Evolutionary conservation across 2,329 filamentous ascomycete species (phyloP).

Genomic region (Harringtonia lauricola): DNA sequence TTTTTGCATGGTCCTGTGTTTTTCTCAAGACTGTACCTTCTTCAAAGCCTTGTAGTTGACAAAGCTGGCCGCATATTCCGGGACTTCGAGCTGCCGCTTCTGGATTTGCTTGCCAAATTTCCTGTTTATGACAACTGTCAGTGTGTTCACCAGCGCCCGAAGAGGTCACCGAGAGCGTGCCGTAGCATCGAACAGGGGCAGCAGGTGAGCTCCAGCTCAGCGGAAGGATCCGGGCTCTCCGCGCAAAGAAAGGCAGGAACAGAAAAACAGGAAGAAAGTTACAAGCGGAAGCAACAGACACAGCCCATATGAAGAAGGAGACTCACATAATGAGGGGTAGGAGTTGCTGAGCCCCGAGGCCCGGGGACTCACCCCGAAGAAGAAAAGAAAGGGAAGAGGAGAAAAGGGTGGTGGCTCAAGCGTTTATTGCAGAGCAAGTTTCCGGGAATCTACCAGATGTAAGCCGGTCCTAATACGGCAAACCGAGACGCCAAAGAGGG

Average conservation of each 20-base stretch:
- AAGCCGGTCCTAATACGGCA: too few species aligned
- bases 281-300: too few species aligned
- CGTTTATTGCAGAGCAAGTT: background rate
- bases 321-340: slow-evolving; percentile 24
- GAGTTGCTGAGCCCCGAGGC: slow-evolving; percentile 9
- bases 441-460: too few species aligned
- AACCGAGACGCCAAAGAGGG: too few species aligned
- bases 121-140: slow-evolving; percentile 38
- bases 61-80: slow-evolving; percentile 98
- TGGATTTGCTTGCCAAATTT: slow-evolving; percentile 99
- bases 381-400: background rate
- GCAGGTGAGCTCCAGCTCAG: too few species aligned
- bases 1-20: background rate
- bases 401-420: background rate
- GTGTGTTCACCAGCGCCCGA: background rate
- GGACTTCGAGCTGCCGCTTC: slow-evolving; percentile 96
- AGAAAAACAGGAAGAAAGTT: too few species aligned
- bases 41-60: slow-evolving; percentile 99
- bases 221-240: too few species aligned
- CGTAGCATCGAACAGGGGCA: too few species aligned
- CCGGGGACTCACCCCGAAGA: slow-evolving; percentile 2
- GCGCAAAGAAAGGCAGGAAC: too few species aligned
- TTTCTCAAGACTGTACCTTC: slow-evolving; percentile 45
- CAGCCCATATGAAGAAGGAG: background rate
- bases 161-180: too few species aligned